These are phyloP conservation scores for Pseudocercospora fuligena DNA, from an alignment of 2,329 filamentous ascomycete genomes.

Conservation along the genomic window DNA sequence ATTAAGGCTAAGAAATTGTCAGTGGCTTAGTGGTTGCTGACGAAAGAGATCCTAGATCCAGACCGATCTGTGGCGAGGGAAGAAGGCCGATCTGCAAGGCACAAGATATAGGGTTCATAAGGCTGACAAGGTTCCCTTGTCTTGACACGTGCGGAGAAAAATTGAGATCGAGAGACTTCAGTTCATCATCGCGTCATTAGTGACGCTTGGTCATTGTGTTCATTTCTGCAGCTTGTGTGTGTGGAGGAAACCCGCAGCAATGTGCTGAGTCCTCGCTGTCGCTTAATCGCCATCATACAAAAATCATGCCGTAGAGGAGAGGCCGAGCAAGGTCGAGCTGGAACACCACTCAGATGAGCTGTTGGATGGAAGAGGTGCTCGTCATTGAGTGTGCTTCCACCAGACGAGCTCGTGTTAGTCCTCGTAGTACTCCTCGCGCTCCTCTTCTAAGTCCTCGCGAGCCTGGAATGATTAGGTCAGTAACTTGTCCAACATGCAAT, in stretches of 20 bases:
- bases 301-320: neutral
- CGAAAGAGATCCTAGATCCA: neutral
- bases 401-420: slow-evolving; percentile 19
- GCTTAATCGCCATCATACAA: neutral
- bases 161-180: neutral
- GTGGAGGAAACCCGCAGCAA: neutral
- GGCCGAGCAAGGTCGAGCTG: neutral
- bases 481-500: neutral
- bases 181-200: neutral
- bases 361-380: neutral
- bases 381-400: neutral
- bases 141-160: neutral
- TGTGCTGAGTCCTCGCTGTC: neutral
- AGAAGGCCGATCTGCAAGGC: neutral
- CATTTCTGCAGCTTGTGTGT: neutral
- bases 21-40: neutral
- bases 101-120: neutral
- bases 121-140: neutral
- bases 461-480: slow-evolving; percentile 13
- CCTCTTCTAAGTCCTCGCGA: slow-evolving; percentile 30
- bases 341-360: neutral
- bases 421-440: slow-evolving; percentile 28
- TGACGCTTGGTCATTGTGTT: neutral
- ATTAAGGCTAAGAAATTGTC: slow-evolving; percentile 4
- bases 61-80: neutral